A percentile compares a stretch with the other conserved stretches of the same genome.
These are phyloP conservation scores for Psidium friedrichsthalianum DNA, from an alignment of 345 rosid species.

Conservation along the genomic window DNA sequence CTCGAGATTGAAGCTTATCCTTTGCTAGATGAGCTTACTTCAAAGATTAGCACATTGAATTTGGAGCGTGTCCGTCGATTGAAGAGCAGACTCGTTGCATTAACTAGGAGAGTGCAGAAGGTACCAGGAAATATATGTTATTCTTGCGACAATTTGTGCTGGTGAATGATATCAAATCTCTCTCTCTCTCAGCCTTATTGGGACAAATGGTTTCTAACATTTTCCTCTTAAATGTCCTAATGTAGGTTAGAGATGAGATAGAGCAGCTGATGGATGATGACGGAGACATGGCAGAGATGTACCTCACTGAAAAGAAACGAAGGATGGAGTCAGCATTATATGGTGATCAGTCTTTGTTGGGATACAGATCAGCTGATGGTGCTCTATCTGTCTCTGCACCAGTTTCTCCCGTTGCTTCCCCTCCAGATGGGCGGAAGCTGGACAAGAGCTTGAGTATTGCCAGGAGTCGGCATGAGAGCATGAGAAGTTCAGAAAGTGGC, in stretches of 20 bases:
- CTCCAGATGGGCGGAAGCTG: conserved; percentile 66
- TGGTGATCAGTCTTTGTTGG: conserved; percentile 70
- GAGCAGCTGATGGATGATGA: conserved; percentile 99
- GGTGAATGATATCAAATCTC: neutral
- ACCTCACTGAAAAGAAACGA: conserved; percentile 88
- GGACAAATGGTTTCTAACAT: neutral
- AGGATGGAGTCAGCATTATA: conserved; percentile 72
- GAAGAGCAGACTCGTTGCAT: conserved; percentile 93
- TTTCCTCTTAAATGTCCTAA: neutral
- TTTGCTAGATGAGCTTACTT: conserved; percentile 84
- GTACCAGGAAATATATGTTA: conserved; percentile 14
- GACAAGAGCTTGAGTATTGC: conserved; percentile 85
- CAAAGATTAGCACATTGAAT: conserved; percentile 93
- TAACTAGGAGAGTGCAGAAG: conserved; percentile 95
- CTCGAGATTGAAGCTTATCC: conserved; percentile 99
- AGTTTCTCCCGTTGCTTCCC: conserved; percentile 89
- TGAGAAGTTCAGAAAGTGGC: conserved; percentile 66
- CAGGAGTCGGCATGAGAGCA: conserved; percentile 89
- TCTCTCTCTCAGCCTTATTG: neutral
- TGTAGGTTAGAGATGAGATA: conserved; percentile 91
- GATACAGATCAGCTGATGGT: conserved; percentile 69
- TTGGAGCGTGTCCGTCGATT: conserved; percentile 90
- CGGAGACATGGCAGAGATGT: conserved; percentile 99
- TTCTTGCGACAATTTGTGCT: neutral
- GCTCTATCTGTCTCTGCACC: conserved; percentile 71